phyloP scores from a whole-genome alignment of 805 yeast species.

The Pichia occidentalis region DNA sequence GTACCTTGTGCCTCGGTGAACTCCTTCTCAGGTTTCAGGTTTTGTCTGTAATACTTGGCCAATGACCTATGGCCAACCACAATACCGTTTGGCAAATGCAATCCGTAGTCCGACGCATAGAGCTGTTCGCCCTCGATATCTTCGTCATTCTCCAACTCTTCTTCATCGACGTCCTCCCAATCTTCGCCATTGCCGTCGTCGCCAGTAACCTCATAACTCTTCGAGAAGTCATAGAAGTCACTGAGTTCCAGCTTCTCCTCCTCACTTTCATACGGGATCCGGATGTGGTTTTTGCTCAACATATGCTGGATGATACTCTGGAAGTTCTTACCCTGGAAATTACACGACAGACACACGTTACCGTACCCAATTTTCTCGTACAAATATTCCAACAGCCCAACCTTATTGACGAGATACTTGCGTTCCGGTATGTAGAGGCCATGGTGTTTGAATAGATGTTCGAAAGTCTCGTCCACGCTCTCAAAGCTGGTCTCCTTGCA shows the following conservation, averaged over 20 bases:
- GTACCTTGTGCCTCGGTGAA: slow-evolving; percentile 65
- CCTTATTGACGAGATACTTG: slow-evolving; percentile 56
- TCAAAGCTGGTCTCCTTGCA: slow-evolving; percentile 33
- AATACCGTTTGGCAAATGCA: slow-evolving; percentile 71
- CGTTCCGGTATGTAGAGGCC: slow-evolving; percentile 88
- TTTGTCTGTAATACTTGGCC: slow-evolving; percentile 66
- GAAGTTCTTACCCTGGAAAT: slow-evolving; percentile 73
- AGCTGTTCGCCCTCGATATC: slow-evolving; percentile 27
- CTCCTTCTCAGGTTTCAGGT: slow-evolving; percentile 41
- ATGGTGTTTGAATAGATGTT: slow-evolving; percentile 72
- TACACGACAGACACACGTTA: slow-evolving; percentile 75
- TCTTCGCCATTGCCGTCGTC: slow-evolving; percentile 30
- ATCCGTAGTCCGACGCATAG: slow-evolving; percentile 46
- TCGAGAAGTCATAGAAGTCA: slow-evolving; percentile 77
- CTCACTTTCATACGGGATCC: slow-evolving; percentile 78
- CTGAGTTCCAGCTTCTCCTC: slow-evolving; percentile 72
- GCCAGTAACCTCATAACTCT: slow-evolving; percentile 43
- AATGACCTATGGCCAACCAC: slow-evolving; percentile 78
- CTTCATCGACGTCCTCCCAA: slow-evolving; percentile 31
- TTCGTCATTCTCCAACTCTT: slow-evolving; percentile 31
- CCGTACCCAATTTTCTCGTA: slow-evolving; percentile 81
- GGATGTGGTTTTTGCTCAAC: slow-evolving; percentile 78
- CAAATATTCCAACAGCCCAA: slow-evolving; percentile 68
- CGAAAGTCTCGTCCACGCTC: slow-evolving; percentile 39
- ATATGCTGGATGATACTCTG: slow-evolving; percentile 90